A percentile compares a stretch with the other conserved stretches of the same genome.
These are phyloP conservation scores for Mycena indigotica DNA, from an alignment of 768 basidiomycete species.

Conservation along the genomic window DNA sequence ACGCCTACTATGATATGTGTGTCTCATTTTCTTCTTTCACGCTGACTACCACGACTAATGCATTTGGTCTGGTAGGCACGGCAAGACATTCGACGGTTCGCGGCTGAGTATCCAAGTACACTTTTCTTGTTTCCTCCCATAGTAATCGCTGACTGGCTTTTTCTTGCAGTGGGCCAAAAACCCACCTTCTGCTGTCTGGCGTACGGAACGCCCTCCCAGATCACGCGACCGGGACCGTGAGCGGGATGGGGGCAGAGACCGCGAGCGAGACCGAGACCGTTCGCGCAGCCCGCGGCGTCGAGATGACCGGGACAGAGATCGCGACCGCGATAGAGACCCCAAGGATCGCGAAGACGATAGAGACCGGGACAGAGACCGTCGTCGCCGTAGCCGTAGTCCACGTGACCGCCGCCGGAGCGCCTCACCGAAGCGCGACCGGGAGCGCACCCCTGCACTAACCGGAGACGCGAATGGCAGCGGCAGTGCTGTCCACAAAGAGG, in stretches of 20 bases:
- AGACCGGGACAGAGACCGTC: slow-evolving; percentile 25
- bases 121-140: background rate
- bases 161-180: slow-evolving; percentile 72
- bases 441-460: too few species aligned
- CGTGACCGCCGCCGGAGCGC: too few species aligned
- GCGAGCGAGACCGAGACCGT: slow-evolving; percentile 29
- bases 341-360: slow-evolving; percentile 1
- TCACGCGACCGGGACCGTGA: slow-evolving; percentile 36
- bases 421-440: too few species aligned
- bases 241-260: slow-evolving; percentile 25
- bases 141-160: background rate
- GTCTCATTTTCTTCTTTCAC: slow-evolving; percentile 26
- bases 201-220: slow-evolving; percentile 47
- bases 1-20: slow-evolving; percentile 83
- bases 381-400: too few species aligned
- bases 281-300: slow-evolving; percentile 18
- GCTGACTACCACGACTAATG: background rate
- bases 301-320: slow-evolving; percentile 26
- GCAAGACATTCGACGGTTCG: slow-evolving; percentile 70
- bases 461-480: too few species aligned
- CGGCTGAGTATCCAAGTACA: slow-evolving; percentile 70
- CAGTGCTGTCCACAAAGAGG: too few species aligned
- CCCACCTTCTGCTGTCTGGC: slow-evolving; percentile 83
- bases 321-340: slow-evolving; percentile 19
- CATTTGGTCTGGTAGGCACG: slow-evolving; percentile 56